phyloP scores from a whole-genome alignment of 1,139 yeast species.

The Saccharomyces hybrid region DNA sequence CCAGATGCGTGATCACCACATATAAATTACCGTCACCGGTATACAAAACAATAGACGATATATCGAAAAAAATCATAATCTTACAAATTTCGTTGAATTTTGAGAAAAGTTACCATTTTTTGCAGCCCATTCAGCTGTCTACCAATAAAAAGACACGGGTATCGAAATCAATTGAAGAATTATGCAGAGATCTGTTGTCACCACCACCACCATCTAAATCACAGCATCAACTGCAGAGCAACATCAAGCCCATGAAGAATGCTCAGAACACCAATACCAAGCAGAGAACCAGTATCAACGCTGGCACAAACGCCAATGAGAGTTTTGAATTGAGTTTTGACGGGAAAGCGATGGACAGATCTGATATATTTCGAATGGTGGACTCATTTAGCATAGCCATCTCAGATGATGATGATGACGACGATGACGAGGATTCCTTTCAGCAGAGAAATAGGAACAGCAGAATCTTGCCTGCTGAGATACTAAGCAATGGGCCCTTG shows the following conservation, averaged over 20 bases:
- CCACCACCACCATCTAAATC: not conserved
- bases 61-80: not conserved
- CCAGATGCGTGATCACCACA: not conserved
- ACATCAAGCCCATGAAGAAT: constrained; percentile 1
- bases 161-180: not conserved
- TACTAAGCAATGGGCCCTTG: constrained; percentile 8
- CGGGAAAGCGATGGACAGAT: constrained; percentile 38
- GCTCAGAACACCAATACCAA: not conserved
- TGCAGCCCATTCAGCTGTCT: not conserved
- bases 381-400: constrained; percentile 32
- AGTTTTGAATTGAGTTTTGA: constrained; percentile 37
- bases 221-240: not conserved
- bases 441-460: constrained; percentile 7
- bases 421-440: constrained; percentile 7
- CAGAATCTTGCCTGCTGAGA: constrained; percentile 13
- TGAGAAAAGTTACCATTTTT: constrained; percentile 5
- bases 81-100: constrained; percentile 2
- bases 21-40: not conserved
- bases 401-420: constrained; percentile 22
- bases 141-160: not conserved
- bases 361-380: constrained; percentile 35
- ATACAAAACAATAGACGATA: not conserved
- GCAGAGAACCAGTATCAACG: not conserved
- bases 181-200: not conserved
- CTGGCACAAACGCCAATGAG: constrained; percentile 14